Base-by-base conservation (phyloP, 371 early-diverging fungal genomes). In the Chytridiales sp. region DNA sequence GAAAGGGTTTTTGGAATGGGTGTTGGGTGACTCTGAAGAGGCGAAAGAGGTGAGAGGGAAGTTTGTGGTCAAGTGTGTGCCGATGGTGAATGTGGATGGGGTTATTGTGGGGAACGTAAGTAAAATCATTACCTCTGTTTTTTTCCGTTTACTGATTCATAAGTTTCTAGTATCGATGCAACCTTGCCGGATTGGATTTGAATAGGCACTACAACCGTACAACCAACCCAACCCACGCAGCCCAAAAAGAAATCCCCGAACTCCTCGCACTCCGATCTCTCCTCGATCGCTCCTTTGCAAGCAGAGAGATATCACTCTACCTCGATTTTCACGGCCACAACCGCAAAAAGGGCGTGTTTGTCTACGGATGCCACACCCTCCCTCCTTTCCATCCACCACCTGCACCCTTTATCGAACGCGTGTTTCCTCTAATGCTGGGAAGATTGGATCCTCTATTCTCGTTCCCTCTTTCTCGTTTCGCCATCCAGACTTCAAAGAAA, bases 301-400 rank as follows among this genome's bases (percentile, higher is more conserved):
- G 21, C 27, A 0, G 56, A 11, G 24, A 39, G 26, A 34, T 62
- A 21, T 17, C 42, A 44, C 22, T 74, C 9, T 68, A 36, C 9
- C 70, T 72, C 49, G 78, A 78, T 48, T 64, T 78, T 19, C 78
- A 78, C 59, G 78, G 76, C 1, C 79, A 78, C 59, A 76, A 76
- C 35, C 67, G 75, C 11, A 66, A 68, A 43, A 74, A 78, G 36
- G 75, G 73, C 30, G 60, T 70, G 2, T 78, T 78, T 52, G 30
- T 76, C 19, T 78, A 73, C 43, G 76, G 76, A 1, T 71, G 72
- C 60, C 68, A 70, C 36, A 55, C 32, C 1, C 46, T 34, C 34
- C 26, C 31, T 13, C 13, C 43, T 43, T 42, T 43, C 24, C 24
- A n/a, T 21, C 30, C 32, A 32, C 21, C 29, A 19, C 57, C 26